Evolutionary conservation across 495 filamentous ascomycete genomes (phyloP).

Genomic region (Penicillium longicatenatum): DNA sequence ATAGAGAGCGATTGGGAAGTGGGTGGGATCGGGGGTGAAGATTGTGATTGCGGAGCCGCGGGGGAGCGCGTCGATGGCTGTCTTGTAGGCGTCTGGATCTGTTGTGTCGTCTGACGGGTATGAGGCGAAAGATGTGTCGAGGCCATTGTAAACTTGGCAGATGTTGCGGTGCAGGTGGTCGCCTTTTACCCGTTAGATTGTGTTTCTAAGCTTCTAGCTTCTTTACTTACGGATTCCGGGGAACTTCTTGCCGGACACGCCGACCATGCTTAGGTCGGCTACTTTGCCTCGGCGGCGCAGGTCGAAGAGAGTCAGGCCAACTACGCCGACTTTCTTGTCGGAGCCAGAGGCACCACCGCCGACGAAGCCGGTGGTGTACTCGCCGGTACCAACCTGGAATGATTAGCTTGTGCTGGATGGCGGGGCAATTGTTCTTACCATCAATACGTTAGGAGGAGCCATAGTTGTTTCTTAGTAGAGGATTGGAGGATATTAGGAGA

Average conservation of each 20-base stretch:
- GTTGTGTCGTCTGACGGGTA: conserved; percentile 70
- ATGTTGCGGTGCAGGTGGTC: conserved; percentile 90
- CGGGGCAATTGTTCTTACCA: conserved; percentile 55
- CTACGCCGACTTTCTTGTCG: conserved; percentile 93
- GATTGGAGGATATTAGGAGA: conserved; percentile 2
- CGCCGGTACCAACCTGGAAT: conserved; percentile 77
- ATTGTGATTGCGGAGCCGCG: conserved; percentile 91
- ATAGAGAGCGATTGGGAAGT: conserved; percentile 93
- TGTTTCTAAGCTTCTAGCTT: neutral
- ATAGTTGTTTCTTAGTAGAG: conserved; percentile 44
- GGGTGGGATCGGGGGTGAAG: conserved; percentile 93
- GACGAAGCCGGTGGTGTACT: conserved; percentile 94
- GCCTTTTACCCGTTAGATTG: conserved; percentile 44
- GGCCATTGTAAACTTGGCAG: conserved; percentile 77
- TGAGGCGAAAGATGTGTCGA: conserved; percentile 81
- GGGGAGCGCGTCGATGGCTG: conserved; percentile 81
- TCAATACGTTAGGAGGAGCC: conserved; percentile 82
- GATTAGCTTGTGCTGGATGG: conserved; percentile 14
- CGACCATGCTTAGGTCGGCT: conserved; percentile 83
- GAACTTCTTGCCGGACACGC: conserved; percentile 83
- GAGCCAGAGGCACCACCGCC: conserved; percentile 74
- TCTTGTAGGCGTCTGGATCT: conserved; percentile 85
- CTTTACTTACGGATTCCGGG: conserved; percentile 77
- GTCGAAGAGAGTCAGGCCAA: conserved; percentile 88
- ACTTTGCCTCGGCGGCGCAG: conserved; percentile 87